phyloP scores from a whole-genome alignment of 176 grass and related monocot species.

The Cenchrus fungigraminus region DNA sequence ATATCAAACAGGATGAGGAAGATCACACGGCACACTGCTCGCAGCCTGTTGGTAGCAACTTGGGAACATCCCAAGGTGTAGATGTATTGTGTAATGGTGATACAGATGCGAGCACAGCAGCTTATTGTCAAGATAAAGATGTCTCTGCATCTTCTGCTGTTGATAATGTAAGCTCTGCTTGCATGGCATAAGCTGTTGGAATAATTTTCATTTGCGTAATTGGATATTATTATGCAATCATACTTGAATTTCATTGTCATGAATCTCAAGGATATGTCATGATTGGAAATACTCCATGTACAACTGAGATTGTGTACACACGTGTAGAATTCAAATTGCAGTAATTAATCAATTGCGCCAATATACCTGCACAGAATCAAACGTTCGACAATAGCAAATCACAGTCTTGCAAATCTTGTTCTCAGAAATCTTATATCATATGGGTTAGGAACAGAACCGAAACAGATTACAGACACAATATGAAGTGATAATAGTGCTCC shows the following conservation, averaged over 20 bases:
- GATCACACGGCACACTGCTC: conserved; percentile 33
- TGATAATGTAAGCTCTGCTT: conserved; percentile 55
- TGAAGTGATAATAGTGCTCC: neutral
- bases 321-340: neutral
- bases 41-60: conserved; percentile 36
- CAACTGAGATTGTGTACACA: neutral
- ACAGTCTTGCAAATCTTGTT: neutral
- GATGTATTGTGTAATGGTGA: conserved; percentile 48
- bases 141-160: conserved; percentile 50
- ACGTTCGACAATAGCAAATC: neutral
- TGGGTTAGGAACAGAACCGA: neutral
- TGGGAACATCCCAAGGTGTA: conserved; percentile 24
- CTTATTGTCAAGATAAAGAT: conserved; percentile 45
- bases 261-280: conserved; percentile 18
- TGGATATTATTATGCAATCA: conserved; percentile 1
- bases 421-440: neutral
- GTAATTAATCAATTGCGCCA: neutral
- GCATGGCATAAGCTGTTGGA: conserved; percentile 18
- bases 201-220: conserved; percentile 18
- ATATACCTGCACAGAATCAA: neutral
- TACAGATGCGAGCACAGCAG: conserved; percentile 38
- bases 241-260: conserved; percentile 23
- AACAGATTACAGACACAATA: neutral
- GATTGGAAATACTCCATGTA: neutral
- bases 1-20: conserved; percentile 65